phyloP scores from a whole-genome alignment of 2,329 filamentous ascomycete genomes.

The Diaporthe helianthi region DNA sequence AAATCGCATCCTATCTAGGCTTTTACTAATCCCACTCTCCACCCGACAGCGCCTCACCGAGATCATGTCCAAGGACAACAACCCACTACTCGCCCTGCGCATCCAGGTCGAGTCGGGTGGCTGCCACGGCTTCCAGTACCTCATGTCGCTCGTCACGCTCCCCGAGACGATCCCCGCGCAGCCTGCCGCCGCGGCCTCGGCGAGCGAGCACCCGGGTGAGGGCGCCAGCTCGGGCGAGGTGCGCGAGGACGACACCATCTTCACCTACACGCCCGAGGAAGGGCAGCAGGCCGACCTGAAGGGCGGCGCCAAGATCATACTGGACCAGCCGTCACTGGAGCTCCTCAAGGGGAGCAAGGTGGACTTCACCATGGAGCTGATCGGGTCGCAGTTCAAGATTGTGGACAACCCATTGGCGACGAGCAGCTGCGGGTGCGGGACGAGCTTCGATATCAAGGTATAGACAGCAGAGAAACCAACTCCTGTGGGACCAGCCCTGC shows the following conservation, averaged over 20 bases:
- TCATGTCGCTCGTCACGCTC: slow-evolving; percentile 82
- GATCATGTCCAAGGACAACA: slow-evolving; percentile 75
- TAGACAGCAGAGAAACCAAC: slow-evolving; percentile 42
- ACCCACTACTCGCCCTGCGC: slow-evolving; percentile 84
- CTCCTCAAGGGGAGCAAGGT: slow-evolving; percentile 92
- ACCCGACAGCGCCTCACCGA: slow-evolving; percentile 69
- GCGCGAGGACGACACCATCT: slow-evolving; percentile 85
- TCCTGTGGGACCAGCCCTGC: background rate
- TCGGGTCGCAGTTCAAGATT: slow-evolving; percentile 90
- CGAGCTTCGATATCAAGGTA: slow-evolving; percentile 92
- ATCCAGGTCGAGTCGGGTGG: slow-evolving; percentile 92
- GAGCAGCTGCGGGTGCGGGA: slow-evolving; percentile 96
- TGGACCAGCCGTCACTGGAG: slow-evolving; percentile 87
- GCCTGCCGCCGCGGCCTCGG: slow-evolving; percentile 30
- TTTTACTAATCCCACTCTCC: background rate
- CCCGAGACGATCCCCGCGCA: slow-evolving; percentile 46
- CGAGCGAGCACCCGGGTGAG: slow-evolving; percentile 37
- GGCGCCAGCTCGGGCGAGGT: slow-evolving; percentile 46
- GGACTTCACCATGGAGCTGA: slow-evolving; percentile 95
- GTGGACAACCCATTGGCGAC: slow-evolving; percentile 90
- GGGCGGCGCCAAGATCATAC: slow-evolving; percentile 75
- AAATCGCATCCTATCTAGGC: background rate
- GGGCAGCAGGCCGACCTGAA: slow-evolving; percentile 44
- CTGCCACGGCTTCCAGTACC: slow-evolving; percentile 97
- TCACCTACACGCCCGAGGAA: slow-evolving; percentile 69